Evolutionary conservation across 2,329 filamentous ascomycete genomes (phyloP), one percentile per base, ranked within the genome.

Genomic region (Cladosporium sp.): DNA sequence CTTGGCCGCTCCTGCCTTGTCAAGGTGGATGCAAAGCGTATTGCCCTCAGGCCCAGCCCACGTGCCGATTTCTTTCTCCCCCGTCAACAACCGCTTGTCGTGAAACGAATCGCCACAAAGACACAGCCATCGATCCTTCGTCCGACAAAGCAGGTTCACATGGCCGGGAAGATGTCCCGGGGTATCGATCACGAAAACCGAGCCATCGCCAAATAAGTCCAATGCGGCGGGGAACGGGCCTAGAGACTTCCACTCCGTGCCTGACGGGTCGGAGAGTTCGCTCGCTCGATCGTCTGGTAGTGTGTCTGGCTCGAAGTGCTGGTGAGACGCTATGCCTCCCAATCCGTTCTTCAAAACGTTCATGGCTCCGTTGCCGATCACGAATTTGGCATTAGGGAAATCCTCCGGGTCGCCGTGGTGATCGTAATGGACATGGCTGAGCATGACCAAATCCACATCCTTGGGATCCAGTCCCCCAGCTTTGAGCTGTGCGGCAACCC

Each of bases 361-460:
- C 17, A 76, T 61, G 0, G 77, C 76, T 4, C 78, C 79, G 3
- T 73, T 70, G 0, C 83, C 83, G 9, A 84, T 77, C 3, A 80
- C 62, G 61, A 84, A 83, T 2, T 71, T 71, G 0, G 80, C 73
- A 12, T 71, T 67, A 0, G 73, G 59, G 61, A 83, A 84, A 62
- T 83, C 80, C 1, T 71, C 68, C 0, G 81, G 79, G 4, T 79
- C 81, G n/a, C 82, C 83, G 36, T 80, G 73, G 60, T 84, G 82
- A 62, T 85, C 82, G 74, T 80, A 83, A 62, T 85, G 81, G 1
- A 70, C 68, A 58, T 85, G 82, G 61, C 76, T 80, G 1, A 82
- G 66, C 7, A 84, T 70, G 4, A 80, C 71, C 5, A 69, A 66
- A 55, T 78, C 66, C 13, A 78, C 67, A 7, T 72, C 69, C 8